Percentiles rank a stretch among this genome's conserved stretches.
Evolutionary conservation across 1,284 basidiomycete species (phyloP).

Genomic region (Phlebopus sp.): DNA sequence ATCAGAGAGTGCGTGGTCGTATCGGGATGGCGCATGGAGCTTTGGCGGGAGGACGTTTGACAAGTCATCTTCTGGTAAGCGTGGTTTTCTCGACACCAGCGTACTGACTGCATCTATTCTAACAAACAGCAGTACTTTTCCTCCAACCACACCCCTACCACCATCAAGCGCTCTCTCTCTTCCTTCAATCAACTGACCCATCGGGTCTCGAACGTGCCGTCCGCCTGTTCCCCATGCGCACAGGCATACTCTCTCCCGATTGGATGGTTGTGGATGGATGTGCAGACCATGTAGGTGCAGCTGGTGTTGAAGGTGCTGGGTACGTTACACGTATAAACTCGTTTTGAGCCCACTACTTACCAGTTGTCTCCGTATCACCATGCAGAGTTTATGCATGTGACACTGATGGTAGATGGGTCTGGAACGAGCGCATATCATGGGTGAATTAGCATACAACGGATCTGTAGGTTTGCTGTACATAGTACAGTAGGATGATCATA

Average conservation of each 20-base stretch:
- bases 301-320: constrained; percentile 74
- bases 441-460: constrained; percentile 34
- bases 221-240: constrained; percentile 77
- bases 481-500: constrained; percentile 4
- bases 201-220: constrained; percentile 61
- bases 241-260: constrained; percentile 71
- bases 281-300: constrained; percentile 59
- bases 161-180: constrained; percentile 41
- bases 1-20: constrained; percentile 18
- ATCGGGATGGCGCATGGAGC: constrained; percentile 16
- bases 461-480: neutral
- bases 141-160: constrained; percentile 64
- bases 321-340: constrained; percentile 33
- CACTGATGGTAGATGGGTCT: constrained; percentile 43
- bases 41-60: constrained; percentile 20
- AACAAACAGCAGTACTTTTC: constrained; percentile 54
- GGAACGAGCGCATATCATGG: constrained; percentile 54
- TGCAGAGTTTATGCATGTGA: constrained; percentile 45
- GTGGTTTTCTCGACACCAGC: neutral
- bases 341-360: neutral
- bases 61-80: constrained; percentile 28
- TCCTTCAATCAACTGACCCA: constrained; percentile 58
- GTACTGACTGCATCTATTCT: neutral
- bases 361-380: too few species aligned
- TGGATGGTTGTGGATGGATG: constrained; percentile 63